Evolutionary conservation across 1,284 basidiomycete species (phyloP), one percentile per base, ranked within the genome.

Genomic region (Fomes fomentarius): DNA sequence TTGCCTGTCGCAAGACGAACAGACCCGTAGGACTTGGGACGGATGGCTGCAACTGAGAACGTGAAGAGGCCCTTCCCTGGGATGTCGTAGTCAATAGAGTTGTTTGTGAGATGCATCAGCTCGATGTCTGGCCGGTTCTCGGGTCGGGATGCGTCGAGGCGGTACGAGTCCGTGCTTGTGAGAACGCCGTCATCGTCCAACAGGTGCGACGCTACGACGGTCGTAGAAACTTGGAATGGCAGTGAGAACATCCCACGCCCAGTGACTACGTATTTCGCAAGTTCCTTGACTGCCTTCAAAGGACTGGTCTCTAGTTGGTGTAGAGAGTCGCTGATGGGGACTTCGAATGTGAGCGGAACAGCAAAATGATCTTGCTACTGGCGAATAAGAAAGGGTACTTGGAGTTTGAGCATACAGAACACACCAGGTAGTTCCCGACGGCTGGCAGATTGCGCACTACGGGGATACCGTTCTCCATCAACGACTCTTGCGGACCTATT

Each of bases 61-160:
- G 66, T 61, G 61, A 73, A 65, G 31, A 64, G 60, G 7, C 60
- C 65, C 17, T 62, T 66, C 41, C 53, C 51, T 3, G 62, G 43
- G 12, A 55, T 51, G 46, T 67, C 61, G 47, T 49, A 45, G 45
- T 57, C 57, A 6, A 56, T 56, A 50, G 51, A 55, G 48, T 57
- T 57, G 48, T 51, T 52, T 28, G 55, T 31, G 25, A 70, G 58
- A 30, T 69, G 63, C 64, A 74, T 73, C 50, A 75, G 61, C 61
- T 75, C 73, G 42, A 74, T 64, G 52, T 74, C 73, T 11, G 73
- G 71, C 11, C 71, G 47, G 33, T 68, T 68, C 8, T 54, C 56
- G 6, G 63, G 57, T 17, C 61, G 46, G 9, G 50, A 38, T 15
- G 61, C 59, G 52, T 66, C 64, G 17, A 62, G 53, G 14, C 56